Evolutionary conservation across 1,284 basidiomycete genomes (phyloP), one percentile per base, ranked within the genome.

Genomic region (Irpex lacteus): DNA sequence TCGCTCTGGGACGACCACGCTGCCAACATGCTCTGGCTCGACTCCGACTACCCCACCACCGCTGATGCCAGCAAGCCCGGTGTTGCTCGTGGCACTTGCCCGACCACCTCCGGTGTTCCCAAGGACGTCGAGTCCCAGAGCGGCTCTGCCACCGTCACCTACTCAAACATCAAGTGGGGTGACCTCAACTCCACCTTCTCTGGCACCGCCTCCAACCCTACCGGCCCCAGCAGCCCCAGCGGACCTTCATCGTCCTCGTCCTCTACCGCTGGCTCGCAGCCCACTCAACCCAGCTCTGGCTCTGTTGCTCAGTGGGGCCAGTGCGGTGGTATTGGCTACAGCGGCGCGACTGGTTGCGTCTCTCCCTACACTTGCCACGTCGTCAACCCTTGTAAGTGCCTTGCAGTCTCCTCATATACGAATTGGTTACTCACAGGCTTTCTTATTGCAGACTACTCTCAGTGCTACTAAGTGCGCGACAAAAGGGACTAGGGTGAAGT

Each of bases 21-120:
- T 44, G 83, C 78, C 66, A 74, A 81, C 70, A 86, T 87, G 85
- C 79, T 85, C 71, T 86, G 85, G 85, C 82, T 87, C 73, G 85
- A 87, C 76, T 78, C 75, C 69, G 76, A 76, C 77, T 86, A 85
- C 76, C 85, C 85, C 56, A 76, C 77, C 65, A 71, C 71, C 70
- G 74, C 72, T 26, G 70, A 76, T 68, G 70, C 82, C 15, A 75
- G 75, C 63, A 62, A 67, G 60, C 81, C 84, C 59, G 85, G 85
- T 73, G 77, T 84, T 62, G 74, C 78, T 63, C 83, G 85, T 71
- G 85, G 85, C 63, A 78, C 80, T 15, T 87, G 85, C 73, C 63
- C 82, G 2, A 80, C 82, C 44, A 74, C 73, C 13, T 82, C 81
- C 50, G 85, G 85, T 63, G 72, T 71, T 3, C 84, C 85, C 59